Percentiles rank a stretch among this genome's conserved stretches.
Conservation (phyloP, 1,284 basidiomycete species). For the Sporisorium graminicola region DNA sequence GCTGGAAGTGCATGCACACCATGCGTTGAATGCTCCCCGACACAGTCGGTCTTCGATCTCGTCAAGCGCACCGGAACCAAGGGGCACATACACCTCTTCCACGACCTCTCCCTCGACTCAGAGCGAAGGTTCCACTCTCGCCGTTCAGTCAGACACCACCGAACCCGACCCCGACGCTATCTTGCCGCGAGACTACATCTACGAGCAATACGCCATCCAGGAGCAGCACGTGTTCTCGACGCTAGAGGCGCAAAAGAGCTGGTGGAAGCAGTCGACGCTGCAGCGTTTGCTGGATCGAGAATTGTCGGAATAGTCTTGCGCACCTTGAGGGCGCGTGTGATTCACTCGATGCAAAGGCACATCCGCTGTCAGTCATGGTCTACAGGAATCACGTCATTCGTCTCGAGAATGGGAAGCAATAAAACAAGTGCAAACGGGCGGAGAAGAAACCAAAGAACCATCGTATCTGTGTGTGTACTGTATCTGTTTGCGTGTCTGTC, state of each 20-base stretch:
- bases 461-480: conserved; percentile 3
- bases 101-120: neutral
- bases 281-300: conserved; percentile 62
- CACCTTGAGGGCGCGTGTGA: conserved; percentile 10
- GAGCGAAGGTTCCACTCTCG: too few relatives aligned
- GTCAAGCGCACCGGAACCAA: neutral
- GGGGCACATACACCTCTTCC: neutral
- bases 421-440: neutral
- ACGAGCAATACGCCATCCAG: conserved; percentile 63
- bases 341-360: neutral
- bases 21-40: neutral
- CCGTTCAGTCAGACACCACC: too few relatives aligned
- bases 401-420: neutral
- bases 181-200: conserved; percentile 59
- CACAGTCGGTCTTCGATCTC: conserved; percentile 10
- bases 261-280: conserved; percentile 65
- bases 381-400: neutral
- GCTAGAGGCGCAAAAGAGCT: conserved; percentile 56
- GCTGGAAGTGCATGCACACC: conserved; percentile 8
- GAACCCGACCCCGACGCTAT: conserved; percentile 4
- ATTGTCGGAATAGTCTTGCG: conserved; percentile 17
- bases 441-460: neutral
- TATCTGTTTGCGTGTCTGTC: too few relatives aligned
- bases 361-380: neutral
- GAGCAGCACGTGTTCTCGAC: conserved; percentile 56